phyloP scores from a whole-genome alignment of 2,329 filamentous ascomycete genomes.

The Camillea tinctor region DNA sequence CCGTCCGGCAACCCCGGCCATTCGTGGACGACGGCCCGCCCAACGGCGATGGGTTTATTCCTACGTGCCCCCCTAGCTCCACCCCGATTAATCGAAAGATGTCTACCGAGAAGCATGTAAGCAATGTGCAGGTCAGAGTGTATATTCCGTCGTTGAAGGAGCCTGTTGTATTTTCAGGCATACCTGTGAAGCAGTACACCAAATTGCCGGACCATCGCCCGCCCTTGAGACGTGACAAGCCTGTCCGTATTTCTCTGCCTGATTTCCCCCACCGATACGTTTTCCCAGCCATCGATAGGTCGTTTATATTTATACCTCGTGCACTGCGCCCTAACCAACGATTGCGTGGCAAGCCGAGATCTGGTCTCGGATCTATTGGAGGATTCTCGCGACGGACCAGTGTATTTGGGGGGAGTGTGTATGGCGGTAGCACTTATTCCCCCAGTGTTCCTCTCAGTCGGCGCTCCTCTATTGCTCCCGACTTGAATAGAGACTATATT shows the following conservation, averaged over 20 bases:
- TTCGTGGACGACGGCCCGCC: conserved; percentile 48
- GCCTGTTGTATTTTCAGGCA: conserved; percentile 68
- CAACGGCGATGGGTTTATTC: conserved; percentile 55
- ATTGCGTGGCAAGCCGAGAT: conserved; percentile 70
- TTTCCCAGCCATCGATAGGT: conserved; percentile 84
- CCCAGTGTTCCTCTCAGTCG: conserved; percentile 87
- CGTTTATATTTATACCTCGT: conserved; percentile 96
- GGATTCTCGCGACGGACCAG: conserved; percentile 79
- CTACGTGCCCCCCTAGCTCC: conserved; percentile 57
- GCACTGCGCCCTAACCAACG: conserved; percentile 89
- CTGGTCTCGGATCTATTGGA: conserved; percentile 66
- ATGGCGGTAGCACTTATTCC: conserved; percentile 73
- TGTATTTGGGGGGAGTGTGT: conserved; percentile 67
- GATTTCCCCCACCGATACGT: conserved; percentile 79
- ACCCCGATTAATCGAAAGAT: conserved; percentile 72
- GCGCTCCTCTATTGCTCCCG: conserved; percentile 73
- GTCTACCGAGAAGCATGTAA: conserved; percentile 79
- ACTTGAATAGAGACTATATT: conserved; percentile 67
- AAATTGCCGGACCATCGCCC: conserved; percentile 93
- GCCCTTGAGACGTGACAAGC: conserved; percentile 91
- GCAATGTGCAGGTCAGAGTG: conserved; percentile 82
- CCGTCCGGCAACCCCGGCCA: conserved; percentile 41
- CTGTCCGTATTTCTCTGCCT: conserved; percentile 88
- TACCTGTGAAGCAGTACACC: conserved; percentile 86
- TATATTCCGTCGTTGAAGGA: conserved; percentile 73